Evolutionary conservation across 2,329 filamentous ascomycete species (phyloP), one percentile per base, ranked within the genome.

Genomic region (Penicillium sp.): DNA sequence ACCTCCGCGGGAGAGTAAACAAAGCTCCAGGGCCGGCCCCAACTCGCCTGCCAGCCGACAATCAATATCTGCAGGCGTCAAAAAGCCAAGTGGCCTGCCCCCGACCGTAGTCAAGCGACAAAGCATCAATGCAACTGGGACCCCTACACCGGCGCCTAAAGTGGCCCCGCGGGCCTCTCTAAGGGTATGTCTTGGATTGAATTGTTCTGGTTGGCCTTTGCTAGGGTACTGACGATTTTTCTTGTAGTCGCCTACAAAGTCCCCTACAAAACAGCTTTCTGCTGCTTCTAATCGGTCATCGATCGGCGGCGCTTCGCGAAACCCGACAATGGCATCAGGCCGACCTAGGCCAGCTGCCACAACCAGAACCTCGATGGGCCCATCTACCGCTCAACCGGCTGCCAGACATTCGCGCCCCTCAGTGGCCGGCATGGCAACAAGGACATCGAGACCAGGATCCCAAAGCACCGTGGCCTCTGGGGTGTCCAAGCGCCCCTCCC

Each of bases 201-300:
- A 29, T n/a, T 41, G 28, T 24, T 23, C 41, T 29, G n/a, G 40
- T 42, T 42, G n/a, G 33, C 28, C 23, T 32, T 8, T 18, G 23
- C 6, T 45, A 20, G 20, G 18, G 28, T 44, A 25, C 38, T 40
- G 23, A 40, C 20, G 12, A 3, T 1, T 8, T 6, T 40, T 23
- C n/a, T 35, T 58, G 33, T 63, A 90, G 83, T 89, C 86, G 50
- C 87, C 88, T 2, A 84, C 81, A 0, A 91, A 88, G 62, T 91
- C 87, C 1, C 88, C 88, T 1, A 88, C 86, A 3, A 93, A 93
- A 65, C 86, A 88, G 60, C 68, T 87, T n/a, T 57, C 72, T 15
- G 76, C 82, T 1, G 55, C 72, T 1, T 72, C 71, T 12, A 59
- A 65, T 52, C 70, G 76, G 27, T 55, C 64, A 1, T 66, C 69